These are phyloP conservation scores for Metschnikowia hibisci DNA, from an alignment of 805 yeast species.

Conservation along the genomic window DNA sequence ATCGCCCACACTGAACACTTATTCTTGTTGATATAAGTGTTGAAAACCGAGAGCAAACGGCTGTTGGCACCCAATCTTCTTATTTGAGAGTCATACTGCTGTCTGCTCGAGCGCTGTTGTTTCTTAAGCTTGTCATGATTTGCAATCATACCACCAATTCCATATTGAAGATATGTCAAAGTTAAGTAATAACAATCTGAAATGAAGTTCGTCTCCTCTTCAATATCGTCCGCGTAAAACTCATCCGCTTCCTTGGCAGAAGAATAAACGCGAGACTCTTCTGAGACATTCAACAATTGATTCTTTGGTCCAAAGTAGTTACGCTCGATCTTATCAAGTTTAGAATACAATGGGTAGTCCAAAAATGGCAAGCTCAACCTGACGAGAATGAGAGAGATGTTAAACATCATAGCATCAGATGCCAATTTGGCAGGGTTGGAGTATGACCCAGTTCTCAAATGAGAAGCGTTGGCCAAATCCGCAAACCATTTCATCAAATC, in stretches of 20 bases:
- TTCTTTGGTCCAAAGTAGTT: constrained; percentile 56
- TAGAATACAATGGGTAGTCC: constrained; percentile 54
- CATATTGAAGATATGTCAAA: constrained; percentile 78
- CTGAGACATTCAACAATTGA: constrained; percentile 58
- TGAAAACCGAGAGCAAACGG: constrained; percentile 24
- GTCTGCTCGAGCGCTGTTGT: constrained; percentile 46
- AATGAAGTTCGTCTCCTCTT: constrained; percentile 67
- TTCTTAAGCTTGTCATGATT: constrained; percentile 51
- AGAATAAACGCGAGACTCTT: constrained; percentile 81
- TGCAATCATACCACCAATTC: constrained; percentile 73
- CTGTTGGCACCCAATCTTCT: constrained; percentile 11
- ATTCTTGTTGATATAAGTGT: constrained; percentile 40
- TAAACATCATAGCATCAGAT: constrained; percentile 78
- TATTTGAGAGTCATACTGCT: constrained; percentile 20
- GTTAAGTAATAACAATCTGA: constrained; percentile 84
- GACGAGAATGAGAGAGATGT: constrained; percentile 62
- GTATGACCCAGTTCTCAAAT: constrained; percentile 82
- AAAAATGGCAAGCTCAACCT: constrained; percentile 81
- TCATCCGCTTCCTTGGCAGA: constrained; percentile 66
- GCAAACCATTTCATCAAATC: constrained; percentile 68
- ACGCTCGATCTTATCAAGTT: constrained; percentile 72
- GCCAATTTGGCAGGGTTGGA: constrained; percentile 64
- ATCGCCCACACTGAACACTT: constrained; percentile 50
- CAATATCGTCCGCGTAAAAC: constrained; percentile 42
- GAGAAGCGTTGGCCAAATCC: constrained; percentile 72